phyloP scores from a whole-genome alignment of 768 basidiomycete genomes.

The Collybia nuda region DNA sequence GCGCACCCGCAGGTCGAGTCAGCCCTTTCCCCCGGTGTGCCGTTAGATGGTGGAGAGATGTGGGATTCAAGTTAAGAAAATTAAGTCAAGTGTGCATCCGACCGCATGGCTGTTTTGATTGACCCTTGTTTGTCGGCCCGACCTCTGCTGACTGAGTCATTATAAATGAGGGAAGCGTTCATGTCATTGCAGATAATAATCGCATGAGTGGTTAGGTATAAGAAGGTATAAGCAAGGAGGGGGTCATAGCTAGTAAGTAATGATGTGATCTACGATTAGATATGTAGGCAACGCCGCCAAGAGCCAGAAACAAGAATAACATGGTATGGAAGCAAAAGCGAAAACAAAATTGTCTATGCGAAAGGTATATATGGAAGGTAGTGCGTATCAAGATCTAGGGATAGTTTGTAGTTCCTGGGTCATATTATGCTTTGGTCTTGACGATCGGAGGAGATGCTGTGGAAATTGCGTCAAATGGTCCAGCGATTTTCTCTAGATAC shows the following conservation, averaged over 20 bases:
- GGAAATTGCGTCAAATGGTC: constrained; percentile 44
- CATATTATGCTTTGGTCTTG: constrained; percentile 5
- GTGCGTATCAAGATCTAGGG: not conserved
- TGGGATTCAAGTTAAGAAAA: constrained; percentile 5
- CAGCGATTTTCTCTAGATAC: constrained; percentile 49
- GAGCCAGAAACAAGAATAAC: not conserved
- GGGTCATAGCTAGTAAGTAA: too few species aligned
- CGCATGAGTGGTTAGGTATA: too few species aligned
- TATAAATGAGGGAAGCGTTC: not conserved
- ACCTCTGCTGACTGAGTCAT: not conserved
- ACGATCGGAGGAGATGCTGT: constrained; percentile 2
- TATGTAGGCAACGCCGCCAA: not conserved
- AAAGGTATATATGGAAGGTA: not conserved
- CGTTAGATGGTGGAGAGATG: not conserved
- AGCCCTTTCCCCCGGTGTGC: constrained; percentile 1
- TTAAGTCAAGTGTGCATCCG: constrained; percentile 21
- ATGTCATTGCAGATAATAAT: too few species aligned
- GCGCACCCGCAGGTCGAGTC: constrained; percentile 20
- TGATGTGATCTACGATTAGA: not conserved
- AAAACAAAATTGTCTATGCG: too few species aligned
- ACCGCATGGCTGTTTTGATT: constrained; percentile 15
- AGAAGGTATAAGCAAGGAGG: too few species aligned
- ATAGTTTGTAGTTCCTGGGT: not conserved
- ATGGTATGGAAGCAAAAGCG: not conserved
- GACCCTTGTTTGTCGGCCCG: constrained; percentile 4